These are phyloP conservation scores for Geranium incanum DNA, from an alignment of 441 rosid species.

Conservation along the genomic window DNA sequence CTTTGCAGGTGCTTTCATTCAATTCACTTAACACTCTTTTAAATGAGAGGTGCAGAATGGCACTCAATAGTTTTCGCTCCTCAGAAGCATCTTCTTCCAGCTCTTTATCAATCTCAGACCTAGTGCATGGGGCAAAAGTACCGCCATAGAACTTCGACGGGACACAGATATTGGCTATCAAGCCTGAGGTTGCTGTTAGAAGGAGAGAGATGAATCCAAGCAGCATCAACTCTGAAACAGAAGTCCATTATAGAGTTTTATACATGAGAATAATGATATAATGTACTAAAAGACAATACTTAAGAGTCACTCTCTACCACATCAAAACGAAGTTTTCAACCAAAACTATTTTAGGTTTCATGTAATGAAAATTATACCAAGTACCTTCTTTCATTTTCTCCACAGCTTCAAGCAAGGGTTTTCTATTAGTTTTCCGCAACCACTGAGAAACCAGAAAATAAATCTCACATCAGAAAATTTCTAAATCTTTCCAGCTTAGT, in stretches of 20 bases:
- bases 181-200: slow-evolving; percentile 67
- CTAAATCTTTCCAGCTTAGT: not conserved
- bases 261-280: not conserved
- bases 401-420: slow-evolving; percentile 69
- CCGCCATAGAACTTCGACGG: slow-evolving; percentile 70
- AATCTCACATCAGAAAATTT: slow-evolving; percentile 10
- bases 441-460: slow-evolving; percentile 42
- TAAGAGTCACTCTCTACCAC: not conserved
- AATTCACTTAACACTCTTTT: slow-evolving; percentile 47
- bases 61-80: slow-evolving; percentile 44
- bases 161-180: slow-evolving; percentile 69
- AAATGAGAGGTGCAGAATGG: slow-evolving; percentile 27
- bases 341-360: not conserved
- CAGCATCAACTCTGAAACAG: slow-evolving; percentile 77
- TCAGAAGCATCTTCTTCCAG: slow-evolving; percentile 34
- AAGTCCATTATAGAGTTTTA: not conserved
- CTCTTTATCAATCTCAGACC: slow-evolving; percentile 47
- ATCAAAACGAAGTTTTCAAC: not conserved
- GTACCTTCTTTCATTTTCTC: slow-evolving; percentile 96
- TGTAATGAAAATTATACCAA: not conserved
- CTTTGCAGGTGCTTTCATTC: slow-evolving; percentile 50
- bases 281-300: not conserved
- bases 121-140: slow-evolving; percentile 63
- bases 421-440: slow-evolving; percentile 68
- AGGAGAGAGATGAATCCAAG: slow-evolving; percentile 93